These are phyloP conservation scores for Ogataea paraovalis DNA, from an alignment of 805 yeast species.

Conservation along the genomic window DNA sequence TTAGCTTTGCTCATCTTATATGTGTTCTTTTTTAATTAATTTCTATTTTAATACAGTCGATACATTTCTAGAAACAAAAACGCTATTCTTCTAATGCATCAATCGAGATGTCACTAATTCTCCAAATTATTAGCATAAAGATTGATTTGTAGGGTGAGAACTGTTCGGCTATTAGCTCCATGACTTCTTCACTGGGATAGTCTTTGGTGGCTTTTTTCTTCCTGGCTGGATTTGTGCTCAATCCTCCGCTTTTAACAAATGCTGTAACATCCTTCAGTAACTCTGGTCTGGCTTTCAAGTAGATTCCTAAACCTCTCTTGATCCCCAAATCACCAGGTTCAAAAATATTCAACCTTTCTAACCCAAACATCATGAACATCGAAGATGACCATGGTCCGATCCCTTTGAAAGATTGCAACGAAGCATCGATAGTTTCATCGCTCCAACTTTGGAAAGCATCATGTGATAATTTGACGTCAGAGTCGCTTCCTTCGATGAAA, in stretches of 20 bases:
- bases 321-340: slow-evolving; percentile 80
- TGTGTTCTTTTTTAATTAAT: too few species aligned
- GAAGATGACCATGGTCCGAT: slow-evolving; percentile 85
- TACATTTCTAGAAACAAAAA: neutral
- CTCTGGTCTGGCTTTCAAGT: slow-evolving; percentile 51
- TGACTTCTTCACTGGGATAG: slow-evolving; percentile 50
- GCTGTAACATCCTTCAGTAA: slow-evolving; percentile 42
- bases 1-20: neutral
- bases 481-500: slow-evolving; percentile 33
- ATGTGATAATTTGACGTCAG: slow-evolving; percentile 12
- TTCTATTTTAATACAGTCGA: neutral
- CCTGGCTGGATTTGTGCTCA: slow-evolving; percentile 37
- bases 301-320: slow-evolving; percentile 72
- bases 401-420: slow-evolving; percentile 48
- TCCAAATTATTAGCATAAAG: slow-evolving; percentile 73
- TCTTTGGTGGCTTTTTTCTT: slow-evolving; percentile 2
- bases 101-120: slow-evolving; percentile 55
- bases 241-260: slow-evolving; percentile 27
- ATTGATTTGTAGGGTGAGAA: slow-evolving; percentile 66
- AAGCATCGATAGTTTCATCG: slow-evolving; percentile 12
- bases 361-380: slow-evolving; percentile 75
- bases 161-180: slow-evolving; percentile 49
- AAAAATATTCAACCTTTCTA: slow-evolving; percentile 65
- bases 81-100: slow-evolving; percentile 37
- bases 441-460: slow-evolving; percentile 16